Percentiles rank a stretch among this genome's conserved stretches.
phyloP scores from a whole-genome alignment of 169 alveolate species.

The Plasmodium blacklocki region DNA sequence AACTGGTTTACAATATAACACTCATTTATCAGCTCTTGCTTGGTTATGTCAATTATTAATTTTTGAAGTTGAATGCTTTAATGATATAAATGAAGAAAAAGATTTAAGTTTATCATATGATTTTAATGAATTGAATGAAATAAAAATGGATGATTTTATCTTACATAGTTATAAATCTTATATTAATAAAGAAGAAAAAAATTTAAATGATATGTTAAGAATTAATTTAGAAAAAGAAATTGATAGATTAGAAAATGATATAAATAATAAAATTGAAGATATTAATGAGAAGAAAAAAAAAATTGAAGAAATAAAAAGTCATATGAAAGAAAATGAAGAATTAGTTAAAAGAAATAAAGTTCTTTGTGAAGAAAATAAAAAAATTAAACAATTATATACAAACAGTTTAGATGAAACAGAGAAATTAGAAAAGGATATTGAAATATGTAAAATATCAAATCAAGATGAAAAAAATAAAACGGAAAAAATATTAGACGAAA shows the following conservation, averaged over 20 bases:
- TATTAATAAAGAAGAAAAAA: constrained; percentile 56
- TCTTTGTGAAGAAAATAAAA: constrained; percentile 67
- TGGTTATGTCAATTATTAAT: constrained; percentile 88
- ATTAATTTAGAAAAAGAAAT: constrained; percentile 62
- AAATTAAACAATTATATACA: constrained; percentile 43
- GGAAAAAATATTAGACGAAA: constrained; percentile 52
- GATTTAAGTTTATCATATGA: constrained; percentile 77
- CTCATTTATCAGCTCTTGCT: constrained; percentile 85
- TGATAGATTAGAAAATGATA: constrained; percentile 15
- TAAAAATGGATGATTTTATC: constrained; percentile 72
- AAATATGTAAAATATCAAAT: constrained; percentile 55
- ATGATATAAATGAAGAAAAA: constrained; percentile 79
- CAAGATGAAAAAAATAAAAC: constrained; percentile 65
- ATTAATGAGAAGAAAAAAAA: constrained; percentile 66
- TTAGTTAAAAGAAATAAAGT: constrained; percentile 69
- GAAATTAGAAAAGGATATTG: constrained; percentile 71
- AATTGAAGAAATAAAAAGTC: constrained; percentile 66
- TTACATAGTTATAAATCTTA: constrained; percentile 54
- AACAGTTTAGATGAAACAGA: constrained; percentile 72
- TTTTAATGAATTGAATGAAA: constrained; percentile 46
- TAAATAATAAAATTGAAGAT: constrained; percentile 48
- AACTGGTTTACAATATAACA: constrained; percentile 87
- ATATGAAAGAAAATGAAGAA: constrained; percentile 73
- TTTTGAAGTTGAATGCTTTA: constrained; percentile 85
- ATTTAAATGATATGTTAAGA: constrained; percentile 42